Conservation (phyloP, 306 rosid species). For the Adenanthera pavonina region DNA sequence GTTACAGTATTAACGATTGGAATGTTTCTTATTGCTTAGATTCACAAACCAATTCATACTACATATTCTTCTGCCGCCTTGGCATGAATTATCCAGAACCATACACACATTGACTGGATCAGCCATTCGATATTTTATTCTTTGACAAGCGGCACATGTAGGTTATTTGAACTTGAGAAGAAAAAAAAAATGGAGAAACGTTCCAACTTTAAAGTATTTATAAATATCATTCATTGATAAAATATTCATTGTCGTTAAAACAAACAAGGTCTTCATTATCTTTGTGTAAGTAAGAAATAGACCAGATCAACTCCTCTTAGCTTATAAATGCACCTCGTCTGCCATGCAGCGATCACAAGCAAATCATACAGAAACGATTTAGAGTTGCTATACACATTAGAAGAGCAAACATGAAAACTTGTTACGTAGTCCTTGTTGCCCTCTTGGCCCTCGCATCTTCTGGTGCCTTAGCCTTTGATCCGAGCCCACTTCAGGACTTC, state of each 20-base stretch:
- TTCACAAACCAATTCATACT: neutral
- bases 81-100: too few species aligned
- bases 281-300: neutral
- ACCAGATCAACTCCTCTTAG: neutral
- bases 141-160: neutral
- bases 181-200: neutral
- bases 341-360: neutral
- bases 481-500: slow-evolving; percentile 43
- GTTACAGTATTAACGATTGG: too few species aligned
- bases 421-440: neutral
- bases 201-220: neutral
- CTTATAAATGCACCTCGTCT: neutral
- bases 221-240: neutral
- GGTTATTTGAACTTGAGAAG: neutral
- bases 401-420: neutral
- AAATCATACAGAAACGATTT: too few species aligned
- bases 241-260: neutral
- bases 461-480: slow-evolving; percentile 45
- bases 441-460: slow-evolving; percentile 5
- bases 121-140: neutral
- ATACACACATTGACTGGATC: too few species aligned
- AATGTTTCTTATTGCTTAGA: too few species aligned
- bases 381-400: too few species aligned
- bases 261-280: neutral
- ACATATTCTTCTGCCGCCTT: too few species aligned